Evolutionary conservation across 495 filamentous ascomycete species (phyloP), one percentile per base, ranked within the genome.

Genomic region (Aspergillus campestris): DNA sequence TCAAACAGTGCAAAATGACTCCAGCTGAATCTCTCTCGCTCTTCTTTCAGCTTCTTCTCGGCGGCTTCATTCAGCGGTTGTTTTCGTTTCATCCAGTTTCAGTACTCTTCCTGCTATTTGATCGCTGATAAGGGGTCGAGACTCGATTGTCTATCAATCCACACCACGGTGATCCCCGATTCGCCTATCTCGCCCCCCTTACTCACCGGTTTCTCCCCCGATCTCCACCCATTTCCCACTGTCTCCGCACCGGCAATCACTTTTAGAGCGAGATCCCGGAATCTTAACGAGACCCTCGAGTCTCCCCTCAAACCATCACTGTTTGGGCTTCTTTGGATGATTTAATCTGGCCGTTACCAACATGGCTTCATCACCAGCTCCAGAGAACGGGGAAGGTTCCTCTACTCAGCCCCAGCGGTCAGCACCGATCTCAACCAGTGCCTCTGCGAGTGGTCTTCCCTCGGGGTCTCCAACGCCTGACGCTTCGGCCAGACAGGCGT

Each of bases 401-500:
- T 60, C 66, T 31, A 64, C 65, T 14, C 49, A 58, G 38, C 58
- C 55, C 39, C 61, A 53, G 45, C 60, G 49, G 33, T 58, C 67
- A 42, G 44, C 67, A 43, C 70, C 67, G 34, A 69, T 71, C 42
- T 53, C 62, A 18, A 61, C 64, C 36, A 60, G 65, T 29, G 59
- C 61, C 11, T 53, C 62, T 15, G 60, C 64, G 34, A 60, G 65
- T 29, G 59, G 60, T 11, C 37, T 55, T 47, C 62, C 62, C 15
- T 65, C 66, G 11, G 56, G 62, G 9, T 75, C 73, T 10, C 71
- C 71, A 39, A 55, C 57, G 18, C 50, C 64, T 28, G 71, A 72
- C 8, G 71, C 76, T n/a, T 61, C 72, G 10, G 70, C 69, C 45
- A 73, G 86, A 64, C 79, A 79, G 33, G 73, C 79, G 38, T 82